Base-by-base conservation (phyloP, 768 basidiomycete species). In the Amanita muscaria region DNA sequence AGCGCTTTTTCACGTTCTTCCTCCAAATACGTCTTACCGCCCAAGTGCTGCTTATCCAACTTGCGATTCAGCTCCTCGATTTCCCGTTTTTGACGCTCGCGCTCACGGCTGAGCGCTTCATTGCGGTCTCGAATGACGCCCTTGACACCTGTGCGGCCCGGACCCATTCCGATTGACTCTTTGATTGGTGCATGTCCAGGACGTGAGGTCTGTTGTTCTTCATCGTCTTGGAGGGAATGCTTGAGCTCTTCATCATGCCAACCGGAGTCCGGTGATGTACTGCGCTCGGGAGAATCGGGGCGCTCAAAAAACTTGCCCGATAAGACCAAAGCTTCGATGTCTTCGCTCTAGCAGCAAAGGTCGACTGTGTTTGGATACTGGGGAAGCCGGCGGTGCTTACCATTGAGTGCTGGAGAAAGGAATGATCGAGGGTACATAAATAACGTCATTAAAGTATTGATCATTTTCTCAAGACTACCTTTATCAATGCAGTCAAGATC, bases 91-190 rank as follows among this genome's bases (percentile, higher is more conserved):
- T 67, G 67, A 50, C 72, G 75, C 19, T 73, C 69, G n/a, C 74
- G 71, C 40, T 73, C 68, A 16, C 79, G 56, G 40, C 67, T 61
- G 18, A 66, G 70, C 3, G 85, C 85, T 55, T 91, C 88, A 47
- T 79, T 69, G 23, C 77, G 73, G 62, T 91, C 88, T 21, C 87
- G 75, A 46, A 91, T 85, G 47, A 91, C 88, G 19, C 88, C 88
- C 53, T 91, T 91, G 37, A 90, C 88, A 16, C 88, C 88, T 4
- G 88, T 91, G 21, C 88, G 71, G 3, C 88, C 88, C 8, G 84
- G 84, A 3, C 82, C 85, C 83, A 89, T 84, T 7, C 88, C 86
- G 40, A 89, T 87, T 10, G 80, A 79, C 44, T 82, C 77, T 7
- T 54, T 38, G 19, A 54, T 50, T 12, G 51, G 44, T 38, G 66